Percentiles rank a stretch among this genome's conserved stretches.
These are phyloP conservation scores for Mortierella claussenii DNA, from an alignment of 192 early-diverging fungal genomes.

Conservation along the genomic window DNA sequence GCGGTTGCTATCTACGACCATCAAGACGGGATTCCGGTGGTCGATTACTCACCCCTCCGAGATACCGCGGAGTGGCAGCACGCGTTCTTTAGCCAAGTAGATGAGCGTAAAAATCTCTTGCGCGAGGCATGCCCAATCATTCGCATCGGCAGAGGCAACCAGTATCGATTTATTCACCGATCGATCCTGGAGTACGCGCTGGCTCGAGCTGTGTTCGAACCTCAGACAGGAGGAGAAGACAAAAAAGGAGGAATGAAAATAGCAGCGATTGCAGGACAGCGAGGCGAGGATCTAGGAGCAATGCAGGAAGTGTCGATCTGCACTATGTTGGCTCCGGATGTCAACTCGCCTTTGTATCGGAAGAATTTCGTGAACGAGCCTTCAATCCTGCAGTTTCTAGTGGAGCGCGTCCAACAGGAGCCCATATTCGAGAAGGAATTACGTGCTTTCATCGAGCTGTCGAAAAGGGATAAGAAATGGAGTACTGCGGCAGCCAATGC, in stretches of 20 bases:
- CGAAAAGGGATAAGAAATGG: not conserved
- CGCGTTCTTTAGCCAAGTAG: not conserved
- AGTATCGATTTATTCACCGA: conserved; percentile 3
- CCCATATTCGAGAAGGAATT: not conserved
- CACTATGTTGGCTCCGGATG: not conserved
- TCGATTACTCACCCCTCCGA: not conserved
- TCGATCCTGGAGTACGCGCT: conserved; percentile 13
- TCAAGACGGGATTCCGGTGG: not conserved
- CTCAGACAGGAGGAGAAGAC: no score
- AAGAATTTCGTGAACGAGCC: no score
- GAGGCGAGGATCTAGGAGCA: not conserved
- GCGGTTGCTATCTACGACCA: conserved; percentile 1
- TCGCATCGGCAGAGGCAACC: not conserved
- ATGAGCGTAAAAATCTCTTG: not conserved
- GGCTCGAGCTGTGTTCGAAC: not conserved
- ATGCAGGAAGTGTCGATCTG: not conserved
- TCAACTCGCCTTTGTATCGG: not conserved
- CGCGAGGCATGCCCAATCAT: not conserved
- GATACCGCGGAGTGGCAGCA: not conserved
- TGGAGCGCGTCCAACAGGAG: not conserved
- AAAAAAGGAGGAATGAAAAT: no score
- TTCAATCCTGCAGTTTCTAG: not conserved
- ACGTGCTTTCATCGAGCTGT: not conserved
- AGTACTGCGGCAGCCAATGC: not conserved
- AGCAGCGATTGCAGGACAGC: not conserved